Evolutionary conservation across 148 eudicot genomes (phyloP), one percentile per base, ranked within the genome.

Genomic region (Drosera capensis): DNA sequence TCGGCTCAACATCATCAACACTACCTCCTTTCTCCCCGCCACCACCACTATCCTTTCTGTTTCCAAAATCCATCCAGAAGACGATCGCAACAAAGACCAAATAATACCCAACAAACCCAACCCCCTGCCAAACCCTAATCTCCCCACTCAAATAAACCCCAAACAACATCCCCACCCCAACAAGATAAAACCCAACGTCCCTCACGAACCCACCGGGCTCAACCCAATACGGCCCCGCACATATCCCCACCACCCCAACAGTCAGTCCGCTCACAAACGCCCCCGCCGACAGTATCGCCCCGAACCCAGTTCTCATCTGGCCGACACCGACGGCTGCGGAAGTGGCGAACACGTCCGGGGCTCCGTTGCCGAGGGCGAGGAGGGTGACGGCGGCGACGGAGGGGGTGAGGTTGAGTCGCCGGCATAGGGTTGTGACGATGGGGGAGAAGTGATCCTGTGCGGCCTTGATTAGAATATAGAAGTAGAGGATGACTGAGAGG

Each of bases 61-160:
- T 55, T 20, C 93, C 84, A 46, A 80, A 73, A 78, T 90, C 99
- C 95, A 90, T 85, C 79, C 82, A 90, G 70, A 90, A 80, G 64
- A 90, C 99, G 71, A 90, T 36, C 52, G 82, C 97, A 52, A 90
- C 93, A 59, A 90, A 90, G 23, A 80, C 78, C 48, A 90, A 16
- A 48, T 80, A 90, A 59, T 80, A 90, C 50, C 67, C 80, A 57
- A 84, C 86, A 78, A 84, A 90, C 50, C 69, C 82, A 57, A 90
- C 86, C 8, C 88, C 94, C 64, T 90, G 99, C 95, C 95, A 90
- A 37, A 90, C 45, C 40, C 51, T 80, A 56, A 90, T 59, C 77
- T 90, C 99, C 48, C 85, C 99, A 54, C 88, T 80, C 37, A 90
- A 54, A 55, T 90, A 90, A 14, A 85, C 99, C 56, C 61, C 84